Evolutionary conservation across 2,329 filamentous ascomycete genomes (phyloP).

Genomic region (Ascochyta lentis): DNA sequence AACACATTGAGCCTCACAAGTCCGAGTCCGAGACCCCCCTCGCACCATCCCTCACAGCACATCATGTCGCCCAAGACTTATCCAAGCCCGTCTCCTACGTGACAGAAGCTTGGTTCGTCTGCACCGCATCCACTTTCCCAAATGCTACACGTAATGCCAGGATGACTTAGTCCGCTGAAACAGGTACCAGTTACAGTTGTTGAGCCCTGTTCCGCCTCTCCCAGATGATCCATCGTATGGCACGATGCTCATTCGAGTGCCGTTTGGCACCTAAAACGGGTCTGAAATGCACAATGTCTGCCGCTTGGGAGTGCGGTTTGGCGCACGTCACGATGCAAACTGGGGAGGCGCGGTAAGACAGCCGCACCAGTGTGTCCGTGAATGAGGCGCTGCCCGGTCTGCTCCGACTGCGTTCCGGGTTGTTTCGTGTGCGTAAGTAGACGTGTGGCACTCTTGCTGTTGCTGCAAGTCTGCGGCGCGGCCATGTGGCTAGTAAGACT

Average conservation of each 20-base stretch:
- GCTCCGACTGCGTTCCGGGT: background rate
- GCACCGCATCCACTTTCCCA: background rate
- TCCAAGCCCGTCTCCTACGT: constrained; percentile 11
- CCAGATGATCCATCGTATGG: background rate
- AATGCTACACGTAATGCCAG: background rate
- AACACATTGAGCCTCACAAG: background rate
- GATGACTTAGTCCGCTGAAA: constrained; percentile 1
- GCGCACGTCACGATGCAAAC: constrained; percentile 1
- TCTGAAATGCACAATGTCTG: constrained; percentile 2
- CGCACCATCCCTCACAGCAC: background rate
- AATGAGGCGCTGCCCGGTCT: background rate
- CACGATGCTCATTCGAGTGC: constrained; percentile 7
- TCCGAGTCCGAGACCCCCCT: constrained; percentile 1
- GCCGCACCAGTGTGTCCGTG: constrained; percentile 8
- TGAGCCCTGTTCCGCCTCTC: background rate
- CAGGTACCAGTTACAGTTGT: constrained; percentile 12
- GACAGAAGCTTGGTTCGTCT: constrained; percentile 17
- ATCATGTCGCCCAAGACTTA: background rate
- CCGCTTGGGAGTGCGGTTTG: constrained; percentile 3
- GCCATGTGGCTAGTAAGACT: background rate
- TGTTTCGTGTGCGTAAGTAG: constrained; percentile 1
- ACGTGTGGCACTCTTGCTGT: background rate
- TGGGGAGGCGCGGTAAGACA: background rate
- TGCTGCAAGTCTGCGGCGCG: background rate
- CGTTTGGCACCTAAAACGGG: constrained; percentile 7